Evolutionary conservation across 2,329 filamentous ascomycete species (phyloP), one percentile per base, ranked within the genome.

Genomic region (Hortaea sp.): DNA sequence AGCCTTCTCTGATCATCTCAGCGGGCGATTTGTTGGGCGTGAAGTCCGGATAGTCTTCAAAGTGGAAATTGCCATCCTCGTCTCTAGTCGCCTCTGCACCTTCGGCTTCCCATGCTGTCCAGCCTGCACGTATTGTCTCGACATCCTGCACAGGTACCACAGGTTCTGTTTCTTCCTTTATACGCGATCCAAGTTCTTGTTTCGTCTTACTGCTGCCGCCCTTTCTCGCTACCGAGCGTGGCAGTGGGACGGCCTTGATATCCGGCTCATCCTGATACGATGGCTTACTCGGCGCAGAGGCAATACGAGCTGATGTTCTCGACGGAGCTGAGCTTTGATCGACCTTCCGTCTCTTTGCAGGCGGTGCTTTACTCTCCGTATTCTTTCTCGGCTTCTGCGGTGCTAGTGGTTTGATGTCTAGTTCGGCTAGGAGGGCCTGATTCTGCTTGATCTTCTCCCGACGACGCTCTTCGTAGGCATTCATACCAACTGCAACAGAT

Each of bases 11-110:
- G 9, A 77, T 63, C 51, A 77, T 70, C 45, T 71, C 70, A 44
- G 69, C 67, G 4, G 74, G 74, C 1, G 71, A 72, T 52, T 76
- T 77, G 55, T 77, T 77, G 2, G 74, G 74, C 1, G 58, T 65
- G 56, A 77, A 77, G 28, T 52, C 52, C 0, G 68, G 68, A 47
- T 70, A 66, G 42, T 57, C 56, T 4, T 48, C 51, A 57, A 77
- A 77, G 50, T 71, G 70, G 49, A 75, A 73, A 0, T 58, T 65
- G 7, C 44, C 44, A 11, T 61, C 52, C 0, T 59, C 57, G 45
- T 71, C 66, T 29, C 72, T 63, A 0, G 63, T 67, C 0, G 74
- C 73, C 3, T 61, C 49, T 0, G 61, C 43, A 3, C 66, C 72
- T 0, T 53, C 49, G 1, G 68, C 54, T 4, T 57, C 61, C 73